phyloP scores from a whole-genome alignment of 345 rosid genomes.

The Rubroshorea leprosula region DNA sequence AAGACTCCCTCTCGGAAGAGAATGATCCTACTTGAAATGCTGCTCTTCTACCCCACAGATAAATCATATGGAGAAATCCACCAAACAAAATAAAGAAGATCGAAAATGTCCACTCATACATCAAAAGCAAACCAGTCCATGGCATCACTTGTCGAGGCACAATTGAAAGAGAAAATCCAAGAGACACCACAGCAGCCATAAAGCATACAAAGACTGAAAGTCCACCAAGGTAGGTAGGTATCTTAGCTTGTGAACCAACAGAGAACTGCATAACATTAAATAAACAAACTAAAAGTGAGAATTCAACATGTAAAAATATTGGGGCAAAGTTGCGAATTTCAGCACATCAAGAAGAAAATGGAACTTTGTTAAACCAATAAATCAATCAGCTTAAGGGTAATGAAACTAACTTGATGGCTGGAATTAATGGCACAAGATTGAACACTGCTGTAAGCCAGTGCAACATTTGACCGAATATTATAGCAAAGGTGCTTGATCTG shows the following conservation, averaged over 20 bases:
- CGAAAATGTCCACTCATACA: slow-evolving; percentile 85
- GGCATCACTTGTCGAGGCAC: slow-evolving; percentile 87
- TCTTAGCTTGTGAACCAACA: slow-evolving; percentile 41
- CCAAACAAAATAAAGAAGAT: slow-evolving; percentile 61
- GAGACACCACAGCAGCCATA: slow-evolving; percentile 39
- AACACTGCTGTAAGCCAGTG: slow-evolving; percentile 52
- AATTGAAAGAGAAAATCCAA: slow-evolving; percentile 53
- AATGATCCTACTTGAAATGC: slow-evolving; percentile 44
- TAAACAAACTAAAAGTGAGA: slow-evolving; percentile 7
- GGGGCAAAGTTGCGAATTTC: background rate
- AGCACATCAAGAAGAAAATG: background rate
- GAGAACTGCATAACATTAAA: slow-evolving; percentile 37
- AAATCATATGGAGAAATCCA: slow-evolving; percentile 52
- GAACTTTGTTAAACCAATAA: background rate
- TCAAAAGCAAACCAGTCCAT: slow-evolving; percentile 80
- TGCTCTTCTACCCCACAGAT: slow-evolving; percentile 53
- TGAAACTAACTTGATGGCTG: slow-evolving; percentile 45
- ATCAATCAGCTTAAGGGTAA: slow-evolving; percentile 7
- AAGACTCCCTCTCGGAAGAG: slow-evolving; percentile 34
- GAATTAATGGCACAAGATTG: slow-evolving; percentile 43
- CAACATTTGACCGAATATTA: slow-evolving; percentile 50
- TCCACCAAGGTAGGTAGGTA: slow-evolving; percentile 65
- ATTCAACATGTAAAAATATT: background rate
- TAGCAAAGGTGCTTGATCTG: slow-evolving; percentile 58
- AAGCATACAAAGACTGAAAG: slow-evolving; percentile 54